Percentiles rank a stretch among this genome's conserved stretches.
These are phyloP conservation scores for Ustilago cynodontis DNA, from an alignment of 1,284 basidiomycete species.

Conservation along the genomic window DNA sequence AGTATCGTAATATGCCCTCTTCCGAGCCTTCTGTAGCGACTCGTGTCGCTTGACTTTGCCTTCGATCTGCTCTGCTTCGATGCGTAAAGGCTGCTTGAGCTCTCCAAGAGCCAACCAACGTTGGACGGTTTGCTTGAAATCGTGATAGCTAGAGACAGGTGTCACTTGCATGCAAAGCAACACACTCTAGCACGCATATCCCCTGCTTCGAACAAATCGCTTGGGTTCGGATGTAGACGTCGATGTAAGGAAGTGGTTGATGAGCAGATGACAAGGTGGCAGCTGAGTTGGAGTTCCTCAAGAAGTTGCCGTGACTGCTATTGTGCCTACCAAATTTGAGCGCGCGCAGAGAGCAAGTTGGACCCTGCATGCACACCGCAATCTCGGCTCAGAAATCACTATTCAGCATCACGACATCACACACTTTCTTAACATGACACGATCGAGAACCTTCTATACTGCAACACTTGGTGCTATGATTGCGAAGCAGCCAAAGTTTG, in stretches of 20 bases:
- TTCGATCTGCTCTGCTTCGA: background rate
- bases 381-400: background rate
- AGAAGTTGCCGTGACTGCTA: slow-evolving; percentile 1
- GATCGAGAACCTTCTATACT: background rate
- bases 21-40: background rate
- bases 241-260: background rate
- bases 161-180: background rate
- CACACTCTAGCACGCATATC: background rate
- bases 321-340: slow-evolving; percentile 5
- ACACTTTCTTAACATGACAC: background rate
- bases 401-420: background rate
- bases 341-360: background rate
- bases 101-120: background rate
- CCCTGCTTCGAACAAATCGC: too few species aligned
- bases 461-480: background rate
- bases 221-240: background rate
- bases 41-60: background rate
- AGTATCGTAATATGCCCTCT: background rate
- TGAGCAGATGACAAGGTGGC: background rate
- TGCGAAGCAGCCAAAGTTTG: background rate
- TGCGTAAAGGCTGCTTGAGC: background rate
- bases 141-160: background rate
- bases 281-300: background rate
- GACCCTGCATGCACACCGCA: slow-evolving; percentile 13
- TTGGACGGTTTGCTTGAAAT: background rate